Conservation (phyloP, 169 alveolate species). For the Neospora caninum region DNA sequence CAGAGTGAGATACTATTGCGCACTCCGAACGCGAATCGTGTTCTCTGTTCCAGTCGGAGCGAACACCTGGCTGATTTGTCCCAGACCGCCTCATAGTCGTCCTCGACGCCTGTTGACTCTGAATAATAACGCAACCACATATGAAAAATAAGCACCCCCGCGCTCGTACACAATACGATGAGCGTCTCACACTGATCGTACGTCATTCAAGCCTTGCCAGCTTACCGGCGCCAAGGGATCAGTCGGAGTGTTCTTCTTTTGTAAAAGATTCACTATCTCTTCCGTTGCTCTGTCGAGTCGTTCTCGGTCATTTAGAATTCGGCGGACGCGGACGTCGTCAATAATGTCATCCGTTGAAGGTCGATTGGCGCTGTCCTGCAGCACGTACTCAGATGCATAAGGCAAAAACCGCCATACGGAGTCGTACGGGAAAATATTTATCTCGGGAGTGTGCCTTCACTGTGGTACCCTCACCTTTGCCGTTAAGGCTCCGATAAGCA, state of each 20-base stretch:
- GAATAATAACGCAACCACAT: background rate
- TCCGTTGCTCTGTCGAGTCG: conserved; percentile 11
- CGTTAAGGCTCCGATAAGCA: conserved; percentile 2
- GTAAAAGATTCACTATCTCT: background rate
- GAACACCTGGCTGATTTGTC: background rate
- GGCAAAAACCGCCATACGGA: background rate
- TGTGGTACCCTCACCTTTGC: background rate
- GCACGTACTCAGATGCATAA: background rate
- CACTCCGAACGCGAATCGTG: background rate
- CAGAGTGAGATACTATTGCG: background rate
- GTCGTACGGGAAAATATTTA: background rate
- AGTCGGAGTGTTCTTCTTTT: background rate
- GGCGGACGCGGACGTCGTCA: conserved; percentile 18
- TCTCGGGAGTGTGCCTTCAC: background rate
- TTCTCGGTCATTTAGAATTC: conserved; percentile 3
- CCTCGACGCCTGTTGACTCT: background rate
- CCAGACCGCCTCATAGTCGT: background rate
- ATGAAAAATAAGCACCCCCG: background rate
- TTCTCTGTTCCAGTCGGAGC: background rate
- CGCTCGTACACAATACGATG: too few species aligned
- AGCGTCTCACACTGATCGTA: too few species aligned
- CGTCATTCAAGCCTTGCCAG: too few species aligned
- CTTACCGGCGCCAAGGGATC: background rate
- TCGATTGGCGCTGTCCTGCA: background rate
- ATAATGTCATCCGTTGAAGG: conserved; percentile 25